Conservation (phyloP, 768 basidiomycete species). For the Epithele typhae region DNA sequence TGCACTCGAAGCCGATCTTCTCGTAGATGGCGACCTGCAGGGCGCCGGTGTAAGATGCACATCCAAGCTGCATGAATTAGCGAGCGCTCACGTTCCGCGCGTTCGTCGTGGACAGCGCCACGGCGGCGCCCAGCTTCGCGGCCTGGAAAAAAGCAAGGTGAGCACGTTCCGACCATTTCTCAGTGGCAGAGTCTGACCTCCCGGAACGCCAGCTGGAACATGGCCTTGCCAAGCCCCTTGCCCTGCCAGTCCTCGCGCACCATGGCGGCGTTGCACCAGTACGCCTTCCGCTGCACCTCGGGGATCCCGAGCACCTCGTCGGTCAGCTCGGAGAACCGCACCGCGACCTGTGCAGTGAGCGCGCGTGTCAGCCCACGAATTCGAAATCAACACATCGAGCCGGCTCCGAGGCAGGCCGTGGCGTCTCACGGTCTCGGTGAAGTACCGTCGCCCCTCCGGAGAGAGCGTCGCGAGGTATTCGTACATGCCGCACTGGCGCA, state of each 20-base stretch:
- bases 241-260: slow-evolving; percentile 11
- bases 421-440: slow-evolving; percentile 1
- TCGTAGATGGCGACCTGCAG: slow-evolving; percentile 3
- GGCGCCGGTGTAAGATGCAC: background rate
- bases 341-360: background rate
- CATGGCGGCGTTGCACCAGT: slow-evolving; percentile 15
- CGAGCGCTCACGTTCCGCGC: slow-evolving; percentile 8
- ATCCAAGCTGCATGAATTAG: background rate
- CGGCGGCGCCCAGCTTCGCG: slow-evolving; percentile 1
- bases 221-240: slow-evolving; percentile 9
- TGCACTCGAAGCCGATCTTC: background rate
- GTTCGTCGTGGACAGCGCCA: slow-evolving; percentile 11
- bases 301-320: background rate
- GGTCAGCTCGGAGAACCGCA: background rate
- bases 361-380: too few species aligned
- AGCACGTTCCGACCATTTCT: background rate
- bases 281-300: slow-evolving; percentile 8
- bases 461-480: slow-evolving; percentile 8
- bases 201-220: slow-evolving; percentile 7
- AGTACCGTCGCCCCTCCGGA: slow-evolving; percentile 4
- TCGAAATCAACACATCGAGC: too few species aligned
- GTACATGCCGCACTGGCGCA: slow-evolving; percentile 3
- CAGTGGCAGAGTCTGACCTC: too few species aligned
- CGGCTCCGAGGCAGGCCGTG: too few species aligned
- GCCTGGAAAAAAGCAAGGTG: slow-evolving; percentile 2